Base-by-base conservation (phyloP, 177 flowering plant genomes). In the Telopea speciosissima region DNA sequence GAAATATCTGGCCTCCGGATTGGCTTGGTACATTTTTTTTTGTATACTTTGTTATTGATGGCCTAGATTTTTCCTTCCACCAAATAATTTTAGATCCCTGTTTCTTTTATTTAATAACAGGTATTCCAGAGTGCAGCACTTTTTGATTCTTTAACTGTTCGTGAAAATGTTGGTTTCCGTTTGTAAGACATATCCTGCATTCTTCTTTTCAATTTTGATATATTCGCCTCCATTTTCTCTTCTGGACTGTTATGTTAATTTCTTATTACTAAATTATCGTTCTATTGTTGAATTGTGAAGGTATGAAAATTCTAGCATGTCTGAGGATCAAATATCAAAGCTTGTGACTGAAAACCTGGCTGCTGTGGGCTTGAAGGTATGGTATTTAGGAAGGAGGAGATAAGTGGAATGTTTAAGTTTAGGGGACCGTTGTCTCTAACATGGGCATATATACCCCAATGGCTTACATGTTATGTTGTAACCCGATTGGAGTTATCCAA, bases 101-200 rank as follows among this genome's bases (percentile, higher is more conserved):
- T 61, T 36, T 68, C 25, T n/a, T 14, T 24, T 45, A 19, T 71
- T 71, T 62, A 26, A 17, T 66, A 23, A 77, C 87, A 95, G 99
- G 97, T 95, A n/a, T 96, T 96, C 75, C 99, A 96, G 81, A 91
- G 97, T 84, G 99, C 97, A 5, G 97, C 99, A 74, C 97, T 93
- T 72, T 96, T 96, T 84, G 99, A 93, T 81, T 96, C 98, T 58
- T 73, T 93, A 69, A 91, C 93, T 45, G 98, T 96, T 70, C 95
- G 99, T 70, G 98, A 96, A 86, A 93, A 96, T 85, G 99, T 96
- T 85, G 99, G 99, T 79, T 96, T 96, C 75, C 91, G 86, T 75
- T 78, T 93, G 99, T 93, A 91, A 92, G 98, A 70, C 59, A 72
- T 72, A 45, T 12, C 45, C 31, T 8, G 26, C 36, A 28, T 17